Percentiles rank a stretch among this genome's conserved stretches.
Evolutionary conservation across 2,329 filamentous ascomycete genomes (phyloP).

Genomic region (Orbilia javanica): DNA sequence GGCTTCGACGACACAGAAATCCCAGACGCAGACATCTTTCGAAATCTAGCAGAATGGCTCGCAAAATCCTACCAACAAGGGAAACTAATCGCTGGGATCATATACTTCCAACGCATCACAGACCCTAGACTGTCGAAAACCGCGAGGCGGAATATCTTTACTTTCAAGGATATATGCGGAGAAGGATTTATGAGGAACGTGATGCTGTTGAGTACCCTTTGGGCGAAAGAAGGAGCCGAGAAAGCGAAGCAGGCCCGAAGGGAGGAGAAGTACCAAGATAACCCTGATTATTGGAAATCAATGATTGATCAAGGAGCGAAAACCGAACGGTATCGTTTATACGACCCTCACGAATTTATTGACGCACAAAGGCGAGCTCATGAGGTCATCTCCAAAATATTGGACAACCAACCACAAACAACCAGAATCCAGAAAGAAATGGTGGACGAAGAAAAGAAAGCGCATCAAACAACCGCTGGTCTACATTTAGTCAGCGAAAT

Average conservation of each 20-base stretch:
- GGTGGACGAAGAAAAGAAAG: constrained; percentile 4
- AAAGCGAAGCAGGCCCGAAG: not conserved
- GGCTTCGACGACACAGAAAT: constrained; percentile 63
- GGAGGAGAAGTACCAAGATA: not conserved
- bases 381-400: constrained; percentile 4
- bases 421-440: constrained; percentile 16
- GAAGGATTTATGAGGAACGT: constrained; percentile 13
- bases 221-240: constrained; percentile 1
- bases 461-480: constrained; percentile 6
- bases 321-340: not conserved
- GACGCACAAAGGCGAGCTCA: not conserved
- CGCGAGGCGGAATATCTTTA: constrained; percentile 5
- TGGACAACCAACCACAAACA: constrained; percentile 1
- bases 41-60: constrained; percentile 62
- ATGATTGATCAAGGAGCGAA: not conserved
- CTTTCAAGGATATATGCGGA: constrained; percentile 11
- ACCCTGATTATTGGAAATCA: not conserved
- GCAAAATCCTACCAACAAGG: constrained; percentile 61
- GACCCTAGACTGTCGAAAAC: constrained; percentile 41
- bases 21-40: constrained; percentile 63
- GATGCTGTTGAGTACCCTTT: constrained; percentile 5
- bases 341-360: not conserved
- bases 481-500: constrained; percentile 2
- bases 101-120: constrained; percentile 64
- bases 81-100: constrained; percentile 63